Percentiles rank a stretch among this genome's conserved stretches.
phyloP scores from a whole-genome alignment of 345 rosid genomes.

The Rubroshorea leprosula region DNA sequence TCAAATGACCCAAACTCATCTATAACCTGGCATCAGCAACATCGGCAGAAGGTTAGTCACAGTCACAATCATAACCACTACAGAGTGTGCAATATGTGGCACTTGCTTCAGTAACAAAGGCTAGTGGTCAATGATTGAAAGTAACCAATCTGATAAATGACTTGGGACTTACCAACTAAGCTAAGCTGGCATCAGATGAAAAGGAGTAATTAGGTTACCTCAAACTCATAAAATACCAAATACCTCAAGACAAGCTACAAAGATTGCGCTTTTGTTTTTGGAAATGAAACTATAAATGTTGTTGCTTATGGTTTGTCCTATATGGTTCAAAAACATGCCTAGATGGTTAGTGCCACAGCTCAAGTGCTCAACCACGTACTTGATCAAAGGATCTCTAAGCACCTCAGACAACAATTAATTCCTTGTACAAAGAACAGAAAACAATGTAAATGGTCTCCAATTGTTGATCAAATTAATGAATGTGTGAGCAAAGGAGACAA shows the following conservation, averaged over 20 bases:
- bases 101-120: no score
- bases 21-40: slow-evolving; percentile 70
- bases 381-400: slow-evolving; percentile 24
- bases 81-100: no score
- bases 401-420: slow-evolving; percentile 12
- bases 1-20: slow-evolving; percentile 79
- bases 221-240: slow-evolving; percentile 4
- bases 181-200: slow-evolving; percentile 34
- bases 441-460: slow-evolving; percentile 14
- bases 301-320: slow-evolving; percentile 12
- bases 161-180: slow-evolving; percentile 15
- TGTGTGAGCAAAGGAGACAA: no score
- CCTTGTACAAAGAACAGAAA: slow-evolving; percentile 5
- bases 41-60: slow-evolving; percentile 45
- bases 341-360: slow-evolving; percentile 42
- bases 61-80: slow-evolving; percentile 23
- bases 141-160: slow-evolving; percentile 10
- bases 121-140: slow-evolving; percentile 14
- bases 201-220: slow-evolving; percentile 24
- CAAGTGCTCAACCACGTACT: no score
- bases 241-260: slow-evolving; percentile 20
- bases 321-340: slow-evolving; percentile 19
- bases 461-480: slow-evolving; percentile 11
- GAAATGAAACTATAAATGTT: no score
- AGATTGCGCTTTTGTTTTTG: no score